Evolutionary conservation across 75 land plant species (phyloP).

Genomic region (Chamaecyparis obtusa): DNA sequence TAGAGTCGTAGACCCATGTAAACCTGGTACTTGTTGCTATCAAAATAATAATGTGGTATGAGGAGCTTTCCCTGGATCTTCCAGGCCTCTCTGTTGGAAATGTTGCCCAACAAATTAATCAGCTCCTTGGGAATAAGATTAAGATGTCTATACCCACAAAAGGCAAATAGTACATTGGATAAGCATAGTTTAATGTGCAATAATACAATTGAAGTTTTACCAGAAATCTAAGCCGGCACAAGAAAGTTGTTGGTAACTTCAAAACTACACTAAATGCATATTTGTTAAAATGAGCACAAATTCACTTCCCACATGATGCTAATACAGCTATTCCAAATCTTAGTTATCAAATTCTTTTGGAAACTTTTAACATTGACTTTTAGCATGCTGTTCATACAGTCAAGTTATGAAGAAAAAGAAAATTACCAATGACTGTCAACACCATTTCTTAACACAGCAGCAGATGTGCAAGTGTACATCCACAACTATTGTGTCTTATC

Average conservation of each 20-base stretch:
- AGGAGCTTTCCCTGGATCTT: not conserved
- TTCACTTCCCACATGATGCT: not conserved
- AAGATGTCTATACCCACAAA: not conserved
- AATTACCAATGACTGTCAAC: not conserved
- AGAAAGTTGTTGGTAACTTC: not conserved
- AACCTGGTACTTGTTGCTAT: not conserved
- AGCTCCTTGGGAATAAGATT: not conserved
- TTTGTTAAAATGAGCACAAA: not conserved
- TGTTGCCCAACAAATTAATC: not conserved
- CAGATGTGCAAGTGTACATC: not conserved
- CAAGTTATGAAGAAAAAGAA: not conserved
- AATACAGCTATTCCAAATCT: not conserved
- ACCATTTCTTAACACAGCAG: not conserved
- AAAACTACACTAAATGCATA: not conserved
- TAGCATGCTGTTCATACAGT: not conserved
- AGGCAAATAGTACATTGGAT: too few relatives aligned
- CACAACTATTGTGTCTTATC: not conserved
- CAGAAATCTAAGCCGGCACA: not conserved
- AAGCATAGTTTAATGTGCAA: not conserved
- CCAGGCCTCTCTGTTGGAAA: not conserved
- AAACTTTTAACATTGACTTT: not conserved
- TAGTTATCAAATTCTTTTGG: not conserved
- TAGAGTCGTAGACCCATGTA: not conserved
- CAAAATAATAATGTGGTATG: not conserved
- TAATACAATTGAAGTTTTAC: not conserved